These are phyloP conservation scores for Curvularia eragrostidis DNA, from an alignment of 2,329 filamentous ascomycete species.

Conservation along the genomic window DNA sequence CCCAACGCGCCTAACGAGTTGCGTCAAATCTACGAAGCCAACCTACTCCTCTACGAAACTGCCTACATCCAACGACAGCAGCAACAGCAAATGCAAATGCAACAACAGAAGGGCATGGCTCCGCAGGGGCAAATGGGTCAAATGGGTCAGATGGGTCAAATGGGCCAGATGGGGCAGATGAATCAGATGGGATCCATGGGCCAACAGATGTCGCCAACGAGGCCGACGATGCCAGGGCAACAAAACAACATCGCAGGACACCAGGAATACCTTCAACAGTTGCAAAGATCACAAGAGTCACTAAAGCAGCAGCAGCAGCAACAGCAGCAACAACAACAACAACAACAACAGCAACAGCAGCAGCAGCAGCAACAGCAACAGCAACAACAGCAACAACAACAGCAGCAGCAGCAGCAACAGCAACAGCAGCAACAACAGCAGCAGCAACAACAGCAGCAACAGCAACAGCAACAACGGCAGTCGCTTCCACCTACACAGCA, in stretches of 20 bases:
- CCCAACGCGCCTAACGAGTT: slow-evolving; percentile 74
- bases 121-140: slow-evolving; percentile 34
- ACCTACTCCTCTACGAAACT: slow-evolving; percentile 78
- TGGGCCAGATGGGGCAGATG: slow-evolving; percentile 16
- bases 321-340: slow-evolving; percentile 48
- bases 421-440: slow-evolving; percentile 26
- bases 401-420: slow-evolving; percentile 49
- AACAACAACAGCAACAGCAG: slow-evolving; percentile 26
- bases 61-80: slow-evolving; percentile 65
- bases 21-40: slow-evolving; percentile 74
- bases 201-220: slow-evolving; percentile 47
- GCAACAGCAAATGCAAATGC: slow-evolving; percentile 38
- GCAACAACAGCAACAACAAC: not conserved
- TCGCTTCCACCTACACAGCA: slow-evolving; percentile 50
- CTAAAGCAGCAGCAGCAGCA: slow-evolving; percentile 45
- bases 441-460: slow-evolving; percentile 40
- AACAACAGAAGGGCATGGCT: slow-evolving; percentile 43
- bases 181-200: slow-evolving; percentile 24
- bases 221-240: slow-evolving; percentile 38
- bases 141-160: slow-evolving; percentile 15
- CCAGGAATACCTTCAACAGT: slow-evolving; percentile 54
- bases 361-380: slow-evolving; percentile 34
- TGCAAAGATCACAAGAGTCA: slow-evolving; percentile 50
- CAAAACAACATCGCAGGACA: slow-evolving; percentile 59
- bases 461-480: slow-evolving; percentile 39